These are phyloP conservation scores for Kazachstania taianensis DNA, from an alignment of 805 yeast genomes.

Conservation along the genomic window DNA sequence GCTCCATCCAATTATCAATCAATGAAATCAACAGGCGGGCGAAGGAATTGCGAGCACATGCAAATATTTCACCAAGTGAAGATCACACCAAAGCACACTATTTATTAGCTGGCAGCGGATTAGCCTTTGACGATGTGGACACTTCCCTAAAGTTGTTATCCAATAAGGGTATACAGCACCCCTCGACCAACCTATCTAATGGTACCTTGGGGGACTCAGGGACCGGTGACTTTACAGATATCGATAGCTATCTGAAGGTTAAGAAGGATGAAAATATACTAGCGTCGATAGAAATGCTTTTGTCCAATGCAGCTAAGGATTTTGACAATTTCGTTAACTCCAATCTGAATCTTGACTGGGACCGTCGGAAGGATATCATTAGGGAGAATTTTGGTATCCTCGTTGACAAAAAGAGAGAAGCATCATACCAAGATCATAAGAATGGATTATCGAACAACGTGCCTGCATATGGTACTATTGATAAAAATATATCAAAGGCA, in stretches of 20 bases:
- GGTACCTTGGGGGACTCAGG: neutral
- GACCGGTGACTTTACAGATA: slow-evolving; percentile 28
- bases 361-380: slow-evolving; percentile 60
- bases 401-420: slow-evolving; percentile 24
- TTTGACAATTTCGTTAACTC: slow-evolving; percentile 69
- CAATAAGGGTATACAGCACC: neutral
- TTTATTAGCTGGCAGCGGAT: slow-evolving; percentile 79
- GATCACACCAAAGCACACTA: slow-evolving; percentile 71
- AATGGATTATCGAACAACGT: neutral
- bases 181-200: too few species aligned
- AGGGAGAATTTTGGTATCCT: slow-evolving; percentile 60
- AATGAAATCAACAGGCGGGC: slow-evolving; percentile 68
- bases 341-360: slow-evolving; percentile 78
- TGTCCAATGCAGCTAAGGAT: slow-evolving; percentile 64
- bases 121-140: slow-evolving; percentile 76
- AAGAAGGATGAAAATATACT: slow-evolving; percentile 78
- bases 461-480: neutral
- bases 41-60: slow-evolving; percentile 36
- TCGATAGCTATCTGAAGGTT: slow-evolving; percentile 52
- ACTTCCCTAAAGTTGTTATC: slow-evolving; percentile 35
- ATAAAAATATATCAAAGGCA: neutral
- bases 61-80: neutral
- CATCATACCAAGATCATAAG: neutral
- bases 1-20: slow-evolving; percentile 70
- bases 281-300: slow-evolving; percentile 71